Conservation (phyloP, 2,329 filamentous ascomycete genomes). For the Pseudocercospora ulei region DNA sequence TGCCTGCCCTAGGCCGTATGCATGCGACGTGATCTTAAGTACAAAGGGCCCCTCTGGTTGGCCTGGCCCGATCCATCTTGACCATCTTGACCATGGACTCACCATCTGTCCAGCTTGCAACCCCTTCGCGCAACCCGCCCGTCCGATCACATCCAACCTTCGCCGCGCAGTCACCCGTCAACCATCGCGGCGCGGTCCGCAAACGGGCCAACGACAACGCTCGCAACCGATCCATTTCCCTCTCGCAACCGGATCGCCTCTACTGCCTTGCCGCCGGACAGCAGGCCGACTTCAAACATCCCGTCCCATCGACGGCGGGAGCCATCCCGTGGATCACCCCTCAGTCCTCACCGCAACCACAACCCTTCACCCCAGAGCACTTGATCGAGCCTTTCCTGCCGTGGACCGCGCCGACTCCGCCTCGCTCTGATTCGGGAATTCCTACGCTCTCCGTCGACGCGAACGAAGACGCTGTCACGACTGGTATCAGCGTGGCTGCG, state of each 20-base stretch:
- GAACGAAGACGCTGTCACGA: slow-evolving; percentile 25
- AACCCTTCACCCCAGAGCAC: slow-evolving; percentile 23
- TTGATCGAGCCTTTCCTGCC: slow-evolving; percentile 28
- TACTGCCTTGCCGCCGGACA: slow-evolving; percentile 27
- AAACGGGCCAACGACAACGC: slow-evolving; percentile 26
- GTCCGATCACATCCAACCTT: slow-evolving; percentile 27
- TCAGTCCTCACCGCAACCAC: slow-evolving; percentile 31
- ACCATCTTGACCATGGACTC: slow-evolving; percentile 30
- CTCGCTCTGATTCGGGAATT: slow-evolving; percentile 31
- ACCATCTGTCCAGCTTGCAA: slow-evolving; percentile 28
- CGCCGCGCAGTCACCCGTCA: slow-evolving; percentile 21
- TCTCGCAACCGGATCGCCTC: slow-evolving; percentile 29
- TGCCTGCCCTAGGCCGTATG: slow-evolving; percentile 22
- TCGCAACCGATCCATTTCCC: slow-evolving; percentile 28
- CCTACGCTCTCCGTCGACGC: slow-evolving; percentile 29
- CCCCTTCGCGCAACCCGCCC: slow-evolving; percentile 18
- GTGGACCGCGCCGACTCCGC: slow-evolving; percentile 32
- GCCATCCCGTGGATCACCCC: slow-evolving; percentile 30
- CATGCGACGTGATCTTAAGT: slow-evolving; percentile 18
- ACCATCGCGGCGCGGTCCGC: slow-evolving; percentile 28
- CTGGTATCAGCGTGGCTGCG: slow-evolving; percentile 20
- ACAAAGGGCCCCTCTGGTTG: slow-evolving; percentile 19
- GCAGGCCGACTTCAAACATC: slow-evolving; percentile 17
- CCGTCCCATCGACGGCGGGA: slow-evolving; percentile 12
- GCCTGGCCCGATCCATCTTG: slow-evolving; percentile 21